Conservation (phyloP, 768 basidiomycete species). For the Paxillus rubicundulus region DNA sequence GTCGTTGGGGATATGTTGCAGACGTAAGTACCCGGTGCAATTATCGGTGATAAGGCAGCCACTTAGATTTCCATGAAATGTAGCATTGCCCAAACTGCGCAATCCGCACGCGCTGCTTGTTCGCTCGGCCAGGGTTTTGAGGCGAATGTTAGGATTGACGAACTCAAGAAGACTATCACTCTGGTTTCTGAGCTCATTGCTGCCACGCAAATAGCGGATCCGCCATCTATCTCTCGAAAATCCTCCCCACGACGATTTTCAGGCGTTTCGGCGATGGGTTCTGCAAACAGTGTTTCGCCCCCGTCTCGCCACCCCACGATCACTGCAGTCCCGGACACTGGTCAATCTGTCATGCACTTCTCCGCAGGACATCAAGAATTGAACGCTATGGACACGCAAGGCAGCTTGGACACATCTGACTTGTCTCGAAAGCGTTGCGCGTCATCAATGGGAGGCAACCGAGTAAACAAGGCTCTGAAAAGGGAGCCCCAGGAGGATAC, state of each 20-base stretch:
- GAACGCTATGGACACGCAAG: constrained; percentile 20
- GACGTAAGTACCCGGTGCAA: constrained; percentile 41
- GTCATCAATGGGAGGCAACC: constrained; percentile 44
- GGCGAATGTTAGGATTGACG: constrained; percentile 50
- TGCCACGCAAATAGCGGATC: constrained; percentile 37
- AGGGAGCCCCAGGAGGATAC: constrained; percentile 47
- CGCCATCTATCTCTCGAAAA: constrained; percentile 32
- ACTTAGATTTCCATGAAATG: constrained; percentile 20
- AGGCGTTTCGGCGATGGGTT: constrained; percentile 33
- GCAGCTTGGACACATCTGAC: constrained; percentile 35
- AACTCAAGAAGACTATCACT: constrained; percentile 53
- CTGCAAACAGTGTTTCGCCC: constrained; percentile 35
- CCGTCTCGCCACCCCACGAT: constrained; percentile 19
- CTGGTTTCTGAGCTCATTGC: constrained; percentile 56
- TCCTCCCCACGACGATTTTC: constrained; percentile 26
- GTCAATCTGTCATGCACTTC: constrained; percentile 21
- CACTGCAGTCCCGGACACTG: constrained; percentile 23
- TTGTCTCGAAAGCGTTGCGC: constrained; percentile 51
- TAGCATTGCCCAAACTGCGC: constrained; percentile 62
- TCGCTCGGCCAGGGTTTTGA: constrained; percentile 44
- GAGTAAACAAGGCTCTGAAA: constrained; percentile 47
- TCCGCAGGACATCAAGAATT: constrained; percentile 15
- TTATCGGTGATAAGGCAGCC: constrained; percentile 13
- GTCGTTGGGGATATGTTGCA: constrained; percentile 49
- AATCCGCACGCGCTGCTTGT: constrained; percentile 53